A percentile compares a stretch with the other conserved stretches of the same genome.
Conservation (phyloP, 23 red algal species). For the Pyropia haitanensis region DNA sequence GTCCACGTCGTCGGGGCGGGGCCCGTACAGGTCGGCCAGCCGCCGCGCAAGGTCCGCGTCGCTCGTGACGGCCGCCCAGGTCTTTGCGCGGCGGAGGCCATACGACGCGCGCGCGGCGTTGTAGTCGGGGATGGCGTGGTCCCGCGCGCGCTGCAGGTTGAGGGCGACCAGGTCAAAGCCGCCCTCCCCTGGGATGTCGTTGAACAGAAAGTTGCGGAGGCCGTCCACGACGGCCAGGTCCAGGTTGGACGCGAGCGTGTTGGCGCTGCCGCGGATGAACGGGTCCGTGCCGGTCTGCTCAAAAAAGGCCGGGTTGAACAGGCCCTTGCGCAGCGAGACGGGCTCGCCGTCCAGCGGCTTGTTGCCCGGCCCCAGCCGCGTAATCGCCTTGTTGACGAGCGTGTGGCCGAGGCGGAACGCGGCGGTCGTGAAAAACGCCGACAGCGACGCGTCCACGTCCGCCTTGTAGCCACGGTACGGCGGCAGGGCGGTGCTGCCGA, state of each 20-base stretch:
- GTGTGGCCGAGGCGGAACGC: slow-evolving; percentile 43
- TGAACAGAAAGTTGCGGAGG: slow-evolving; percentile 45
- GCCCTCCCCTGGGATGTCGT: slow-evolving; percentile 7
- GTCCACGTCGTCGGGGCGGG: slow-evolving; percentile 13
- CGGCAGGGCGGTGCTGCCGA: not conserved
- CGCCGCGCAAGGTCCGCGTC: not conserved
- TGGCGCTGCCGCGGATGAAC: slow-evolving; percentile 12
- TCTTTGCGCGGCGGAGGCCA: not conserved
- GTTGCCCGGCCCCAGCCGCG: slow-evolving; percentile 1
- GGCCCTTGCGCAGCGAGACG: slow-evolving; percentile 8
- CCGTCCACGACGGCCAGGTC: slow-evolving; percentile 10
- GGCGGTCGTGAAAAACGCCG: slow-evolving; percentile 33
- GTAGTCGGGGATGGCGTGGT: slow-evolving; percentile 23
- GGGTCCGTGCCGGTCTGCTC: slow-evolving; percentile 8
- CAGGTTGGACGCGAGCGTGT: slow-evolving; percentile 17
- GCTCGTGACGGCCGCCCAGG: slow-evolving; percentile 7
- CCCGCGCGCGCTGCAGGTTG: slow-evolving; percentile 37
- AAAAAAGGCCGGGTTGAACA: not conserved
- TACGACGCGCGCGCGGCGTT: slow-evolving; percentile 7
- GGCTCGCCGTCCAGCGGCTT: not conserved
- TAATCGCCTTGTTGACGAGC: slow-evolving; percentile 23
- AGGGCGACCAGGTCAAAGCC: slow-evolving; percentile 30
- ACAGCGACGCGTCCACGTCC: slow-evolving; percentile 24
- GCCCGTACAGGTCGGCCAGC: slow-evolving; percentile 8
- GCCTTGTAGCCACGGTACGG: slow-evolving; percentile 26